Conservation (phyloP, 352 stramenopile species). For the Globisporangium abappressorium region DNA sequence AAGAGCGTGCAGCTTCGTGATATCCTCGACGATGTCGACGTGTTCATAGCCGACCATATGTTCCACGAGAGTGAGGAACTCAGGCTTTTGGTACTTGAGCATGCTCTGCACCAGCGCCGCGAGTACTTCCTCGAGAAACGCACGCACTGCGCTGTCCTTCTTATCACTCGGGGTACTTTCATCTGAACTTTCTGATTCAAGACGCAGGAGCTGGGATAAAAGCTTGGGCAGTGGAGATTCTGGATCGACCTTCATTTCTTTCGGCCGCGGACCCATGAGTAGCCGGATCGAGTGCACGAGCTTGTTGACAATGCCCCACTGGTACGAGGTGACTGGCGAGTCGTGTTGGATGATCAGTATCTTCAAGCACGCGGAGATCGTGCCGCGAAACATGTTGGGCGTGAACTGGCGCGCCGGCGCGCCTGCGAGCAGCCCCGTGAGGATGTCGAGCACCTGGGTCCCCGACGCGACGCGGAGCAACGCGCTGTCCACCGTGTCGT, state of each 20-base stretch:
- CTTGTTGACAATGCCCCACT: constrained; percentile 45
- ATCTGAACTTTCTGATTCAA: constrained; percentile 7
- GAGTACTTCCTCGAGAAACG: constrained; percentile 4
- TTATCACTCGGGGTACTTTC: not conserved
- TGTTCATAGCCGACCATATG: constrained; percentile 3
- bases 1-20: not conserved
- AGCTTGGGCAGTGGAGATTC: constrained; percentile 56
- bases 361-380: constrained; percentile 46
- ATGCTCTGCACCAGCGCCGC: constrained; percentile 1
- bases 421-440: constrained; percentile 56
- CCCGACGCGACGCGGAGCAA: constrained; percentile 47
- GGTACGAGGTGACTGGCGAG: constrained; percentile 38
- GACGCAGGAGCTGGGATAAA: constrained; percentile 47
- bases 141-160: not conserved
- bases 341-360: constrained; percentile 30
- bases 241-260: constrained; percentile 28
- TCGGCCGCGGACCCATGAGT: constrained; percentile 29
- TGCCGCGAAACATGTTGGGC: constrained; percentile 72
- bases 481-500: constrained; percentile 40
- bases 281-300: constrained; percentile 53
- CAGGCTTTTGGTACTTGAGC: not conserved
- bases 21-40: not conserved
- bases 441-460: constrained; percentile 64
- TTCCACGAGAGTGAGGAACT: not conserved
- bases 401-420: constrained; percentile 51